A percentile compares a stretch with the other conserved stretches of the same genome.
Conservation (phyloP, 1,139 yeast genomes). For the Diutina mesorugosa region DNA sequence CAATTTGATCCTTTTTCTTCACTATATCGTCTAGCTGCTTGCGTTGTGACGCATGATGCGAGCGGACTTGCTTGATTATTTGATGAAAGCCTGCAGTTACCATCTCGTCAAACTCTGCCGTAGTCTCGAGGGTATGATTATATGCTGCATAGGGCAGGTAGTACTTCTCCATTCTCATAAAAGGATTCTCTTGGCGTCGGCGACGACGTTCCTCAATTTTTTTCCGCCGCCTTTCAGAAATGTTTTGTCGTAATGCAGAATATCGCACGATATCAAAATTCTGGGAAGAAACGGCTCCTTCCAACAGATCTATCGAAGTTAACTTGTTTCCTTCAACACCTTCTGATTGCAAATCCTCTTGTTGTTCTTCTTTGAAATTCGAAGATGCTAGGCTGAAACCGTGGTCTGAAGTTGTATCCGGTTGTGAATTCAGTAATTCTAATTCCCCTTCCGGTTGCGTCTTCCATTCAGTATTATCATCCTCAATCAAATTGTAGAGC, state of each 20-base stretch:
- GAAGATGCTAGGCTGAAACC: neutral
- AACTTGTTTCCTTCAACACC: neutral
- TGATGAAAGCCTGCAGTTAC: neutral
- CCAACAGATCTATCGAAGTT: neutral
- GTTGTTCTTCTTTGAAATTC: slow-evolving; percentile 5
- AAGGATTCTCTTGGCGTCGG: slow-evolving; percentile 20
- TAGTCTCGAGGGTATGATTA: neutral
- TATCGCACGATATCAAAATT: slow-evolving; percentile 42
- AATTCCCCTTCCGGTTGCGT: slow-evolving; percentile 15
- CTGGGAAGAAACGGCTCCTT: neutral
- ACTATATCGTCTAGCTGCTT: neutral
- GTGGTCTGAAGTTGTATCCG: slow-evolving; percentile 2
- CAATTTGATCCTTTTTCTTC: neutral
- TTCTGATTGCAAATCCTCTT: slow-evolving; percentile 9
- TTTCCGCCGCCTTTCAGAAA: slow-evolving; percentile 11
- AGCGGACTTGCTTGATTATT: neutral
- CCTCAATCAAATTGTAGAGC: slow-evolving; percentile 42
- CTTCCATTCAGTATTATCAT: slow-evolving; percentile 25
- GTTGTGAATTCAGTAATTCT: slow-evolving; percentile 5
- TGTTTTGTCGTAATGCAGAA: slow-evolving; percentile 31
- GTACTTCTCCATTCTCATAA: slow-evolving; percentile 32
- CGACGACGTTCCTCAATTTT: slow-evolving; percentile 11
- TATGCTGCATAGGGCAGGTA: slow-evolving; percentile 24
- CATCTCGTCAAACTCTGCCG: neutral
- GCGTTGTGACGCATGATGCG: neutral